Evolutionary conservation across 1,284 basidiomycete genomes (phyloP), one percentile per base, ranked within the genome.

Genomic region (Phylloboletellus chloephorus): DNA sequence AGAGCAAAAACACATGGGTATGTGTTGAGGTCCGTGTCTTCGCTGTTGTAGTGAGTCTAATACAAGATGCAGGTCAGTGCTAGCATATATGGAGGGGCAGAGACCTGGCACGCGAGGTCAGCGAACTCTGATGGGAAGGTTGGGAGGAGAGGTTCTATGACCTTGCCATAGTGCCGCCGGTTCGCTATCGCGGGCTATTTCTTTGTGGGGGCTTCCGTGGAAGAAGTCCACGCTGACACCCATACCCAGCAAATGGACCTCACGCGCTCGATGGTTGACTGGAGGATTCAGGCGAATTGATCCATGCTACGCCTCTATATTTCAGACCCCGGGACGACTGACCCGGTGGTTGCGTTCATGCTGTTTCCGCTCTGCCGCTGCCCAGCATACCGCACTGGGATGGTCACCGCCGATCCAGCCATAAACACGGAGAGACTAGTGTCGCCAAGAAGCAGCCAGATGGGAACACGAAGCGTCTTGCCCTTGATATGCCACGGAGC

Each of bases 181-280:
- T n/a, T n/a, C n/a, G n/a, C n/a, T n/a, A n/a, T n/a, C n/a, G 56
- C 81, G 86, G n/a, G 83, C 82, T 74, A 87, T 82, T 6, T 77
- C 73, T 51, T 82, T 83, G 60, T 87, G 82, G 17, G 87, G 67
- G 12, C 79, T 67, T 17, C 79, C 78, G 47, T 77, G 78, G 55
- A 81, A 80, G 55, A 81, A 80, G 48, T 79, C 76, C 13, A 79
- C 60, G 7, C 73, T 74, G 7, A 82, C 82, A 52, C 88, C 83
- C 36, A 87, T 58, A 11, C 80, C 83, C 7, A 82, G 60, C 2
- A 72, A 68, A 50, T 74, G 74, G 39, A 88, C 76, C 31, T 71
- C n/a, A 88, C 72, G 10, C 82, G 76, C 20, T 72, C 61, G 16
- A 82, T 74, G 0, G 79, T 78, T 16, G 74, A 76, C 23, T 75